Evolutionary conservation across 2,329 filamentous ascomycete species (phyloP).

Genomic region (Diaporthe citri): DNA sequence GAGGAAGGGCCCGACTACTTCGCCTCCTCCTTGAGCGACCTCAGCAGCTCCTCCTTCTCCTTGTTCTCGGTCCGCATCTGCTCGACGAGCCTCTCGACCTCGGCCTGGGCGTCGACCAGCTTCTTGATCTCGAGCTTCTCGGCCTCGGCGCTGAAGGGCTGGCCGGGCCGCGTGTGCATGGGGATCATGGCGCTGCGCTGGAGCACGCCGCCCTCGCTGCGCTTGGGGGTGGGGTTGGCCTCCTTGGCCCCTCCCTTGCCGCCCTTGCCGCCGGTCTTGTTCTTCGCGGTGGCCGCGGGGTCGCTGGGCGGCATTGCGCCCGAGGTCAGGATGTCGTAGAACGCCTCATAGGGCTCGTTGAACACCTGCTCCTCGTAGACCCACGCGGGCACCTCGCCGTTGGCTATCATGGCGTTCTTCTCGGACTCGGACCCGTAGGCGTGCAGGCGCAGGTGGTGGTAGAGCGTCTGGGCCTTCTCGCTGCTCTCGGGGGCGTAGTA

Average conservation of each 20-base stretch:
- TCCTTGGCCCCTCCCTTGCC: constrained; percentile 63
- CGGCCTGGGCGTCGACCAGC: constrained; percentile 72
- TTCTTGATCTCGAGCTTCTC: constrained; percentile 74
- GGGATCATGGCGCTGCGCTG: constrained; percentile 83
- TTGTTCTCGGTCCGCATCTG: constrained; percentile 72
- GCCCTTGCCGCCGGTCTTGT: constrained; percentile 53
- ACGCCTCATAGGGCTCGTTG: constrained; percentile 94
- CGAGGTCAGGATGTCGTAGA: constrained; percentile 87
- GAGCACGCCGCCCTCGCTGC: constrained; percentile 65
- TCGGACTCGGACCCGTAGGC: constrained; percentile 88
- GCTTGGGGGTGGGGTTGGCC: constrained; percentile 52
- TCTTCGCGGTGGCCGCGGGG: constrained; percentile 7
- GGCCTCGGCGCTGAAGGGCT: constrained; percentile 80
- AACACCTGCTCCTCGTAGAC: constrained; percentile 95
- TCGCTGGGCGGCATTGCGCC: constrained; percentile 67
- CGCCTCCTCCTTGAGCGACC: constrained; percentile 70
- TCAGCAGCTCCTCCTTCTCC: constrained; percentile 72
- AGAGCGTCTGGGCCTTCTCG: constrained; percentile 96
- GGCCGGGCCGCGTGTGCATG: constrained; percentile 72
- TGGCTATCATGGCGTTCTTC: constrained; percentile 69
- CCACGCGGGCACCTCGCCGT: constrained; percentile 79
- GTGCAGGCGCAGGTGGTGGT: constrained; percentile 91
- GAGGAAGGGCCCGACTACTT: constrained; percentile 41
- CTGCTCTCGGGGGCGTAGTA: constrained; percentile 90
- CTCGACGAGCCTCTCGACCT: constrained; percentile 71